Base-by-base conservation (phyloP, 1,284 basidiomycete genomes). In the Ganoderma boninense region DNA sequence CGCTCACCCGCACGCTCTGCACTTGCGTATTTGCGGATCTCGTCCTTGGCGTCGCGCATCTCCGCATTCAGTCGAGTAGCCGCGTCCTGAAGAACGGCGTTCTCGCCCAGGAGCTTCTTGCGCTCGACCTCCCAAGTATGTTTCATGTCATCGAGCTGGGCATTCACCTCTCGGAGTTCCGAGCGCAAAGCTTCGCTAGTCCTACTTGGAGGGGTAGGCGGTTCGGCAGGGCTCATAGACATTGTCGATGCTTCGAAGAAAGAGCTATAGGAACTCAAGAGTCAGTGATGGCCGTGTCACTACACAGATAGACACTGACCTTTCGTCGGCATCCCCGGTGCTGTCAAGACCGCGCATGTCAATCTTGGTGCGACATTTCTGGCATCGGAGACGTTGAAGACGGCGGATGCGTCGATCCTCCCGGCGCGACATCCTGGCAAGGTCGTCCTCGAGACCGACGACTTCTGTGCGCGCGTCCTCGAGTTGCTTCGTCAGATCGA, bases 81-180 rank as follows among this genome's bases (percentile, higher is more conserved):
- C 4, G 90, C 86, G 73, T 93, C 89, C 76, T 92, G 89, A 35
- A 95, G 85, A 40, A 87, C 86, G 10, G 87, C 90, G 66, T 92
- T 93, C 78, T 95, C 92, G 61, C 87, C 91, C 38, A 91, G 77
- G 10, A 94, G 82, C 67, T 85, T 82, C 46, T 81, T 82, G 77
- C 86, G 87, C 77, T 94, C 92, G 13, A 87, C 84, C n/a, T 87
- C 85, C 91, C 92, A 93, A 74, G 89, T 83, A 40, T 82, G 83
- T 81, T 87, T 91, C 84, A 94, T 87, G 32, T 81, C 79, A 29
- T 86, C 84, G n/a, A 94, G 83, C 68, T 93, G 87, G 7, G 77
- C 69, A 72, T 92, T 92, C 66, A 92, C 88, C 13, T 84, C 81
- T 65, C 84, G 85, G 43, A 94, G 78, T 65, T 92, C 87, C 16